Conservation (phyloP, 768 basidiomycete species). For the Phanerodontia chrysosporium region DNA sequence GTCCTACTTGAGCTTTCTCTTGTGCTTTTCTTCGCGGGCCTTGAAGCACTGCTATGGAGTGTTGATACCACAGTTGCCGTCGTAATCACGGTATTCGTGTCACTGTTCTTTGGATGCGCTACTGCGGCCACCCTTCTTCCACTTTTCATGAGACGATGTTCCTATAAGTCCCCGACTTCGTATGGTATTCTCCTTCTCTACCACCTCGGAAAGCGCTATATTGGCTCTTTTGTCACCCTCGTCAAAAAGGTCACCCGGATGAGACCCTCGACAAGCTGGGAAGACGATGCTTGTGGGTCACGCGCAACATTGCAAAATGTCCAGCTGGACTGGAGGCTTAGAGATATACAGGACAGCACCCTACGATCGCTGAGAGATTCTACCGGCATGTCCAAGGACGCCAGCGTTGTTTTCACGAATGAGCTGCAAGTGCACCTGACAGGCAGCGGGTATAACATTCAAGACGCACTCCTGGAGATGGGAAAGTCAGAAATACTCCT, state of each 20-base stretch:
- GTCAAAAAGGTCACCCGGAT: no score
- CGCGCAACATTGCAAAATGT: no score
- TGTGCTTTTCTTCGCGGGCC: constrained; percentile 11
- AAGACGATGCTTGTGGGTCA: no score
- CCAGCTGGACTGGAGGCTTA: background rate
- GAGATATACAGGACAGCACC: background rate
- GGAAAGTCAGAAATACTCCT: background rate
- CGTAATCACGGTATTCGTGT: background rate
- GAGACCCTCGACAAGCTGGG: no score
- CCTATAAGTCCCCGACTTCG: background rate
- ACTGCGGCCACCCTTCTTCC: background rate
- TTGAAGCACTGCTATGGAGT: background rate
- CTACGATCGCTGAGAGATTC: background rate
- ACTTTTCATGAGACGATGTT: background rate
- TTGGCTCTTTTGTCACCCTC: no score
- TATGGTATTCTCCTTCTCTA: background rate
- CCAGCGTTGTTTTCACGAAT: background rate
- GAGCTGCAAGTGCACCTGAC: background rate
- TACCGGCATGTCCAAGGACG: background rate
- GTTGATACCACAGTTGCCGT: background rate
- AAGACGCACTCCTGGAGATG: background rate
- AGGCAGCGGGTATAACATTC: background rate
- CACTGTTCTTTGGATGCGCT: background rate
- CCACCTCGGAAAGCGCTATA: background rate
- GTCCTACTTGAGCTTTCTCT: constrained; percentile 11